Conservation (phyloP, 371 early-diverging fungal species). For the Basidiobolus meristosporus region DNA sequence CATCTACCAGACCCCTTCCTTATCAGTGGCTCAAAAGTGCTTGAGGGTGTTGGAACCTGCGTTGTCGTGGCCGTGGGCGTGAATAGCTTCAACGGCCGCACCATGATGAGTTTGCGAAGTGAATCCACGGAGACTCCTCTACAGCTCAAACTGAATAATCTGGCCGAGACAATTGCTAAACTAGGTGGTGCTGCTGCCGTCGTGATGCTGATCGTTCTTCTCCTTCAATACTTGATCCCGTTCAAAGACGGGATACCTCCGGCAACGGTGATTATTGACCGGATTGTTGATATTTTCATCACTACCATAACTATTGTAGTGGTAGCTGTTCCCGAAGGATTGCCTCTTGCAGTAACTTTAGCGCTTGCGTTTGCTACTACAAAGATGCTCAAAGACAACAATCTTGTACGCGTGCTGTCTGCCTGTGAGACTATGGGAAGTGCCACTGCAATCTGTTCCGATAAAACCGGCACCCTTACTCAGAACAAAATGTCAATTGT, state of each 20-base stretch:
- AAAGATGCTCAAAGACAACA: slow-evolving; percentile 76
- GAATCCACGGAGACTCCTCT: slow-evolving; percentile 32
- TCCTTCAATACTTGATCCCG: slow-evolving; percentile 37
- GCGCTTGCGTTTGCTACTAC: slow-evolving; percentile 57
- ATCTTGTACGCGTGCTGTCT: slow-evolving; percentile 66
- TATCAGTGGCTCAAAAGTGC: slow-evolving; percentile 49
- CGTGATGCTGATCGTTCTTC: slow-evolving; percentile 33
- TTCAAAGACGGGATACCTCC: slow-evolving; percentile 7
- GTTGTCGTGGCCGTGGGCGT: slow-evolving; percentile 48
- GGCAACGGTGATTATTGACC: slow-evolving; percentile 14
- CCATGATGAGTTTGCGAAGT: slow-evolving; percentile 46
- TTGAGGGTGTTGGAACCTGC: slow-evolving; percentile 55
- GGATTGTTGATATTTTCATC: slow-evolving; percentile 35
- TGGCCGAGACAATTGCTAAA: slow-evolving; percentile 55
- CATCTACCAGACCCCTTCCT: slow-evolving; percentile 35
- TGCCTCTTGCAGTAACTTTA: slow-evolving; percentile 57
- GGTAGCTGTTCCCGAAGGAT: slow-evolving; percentile 64
- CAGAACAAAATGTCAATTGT: slow-evolving; percentile 83
- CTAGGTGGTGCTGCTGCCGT: slow-evolving; percentile 38
- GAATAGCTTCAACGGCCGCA: slow-evolving; percentile 53
- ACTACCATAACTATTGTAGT: slow-evolving; percentile 47
- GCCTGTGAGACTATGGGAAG: slow-evolving; percentile 92
- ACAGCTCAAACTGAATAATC: slow-evolving; percentile 36
- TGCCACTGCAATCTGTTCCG: slow-evolving; percentile 79
- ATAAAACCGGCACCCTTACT: slow-evolving; percentile 86